Evolutionary conservation across 2,329 filamentous ascomycete genomes (phyloP), one percentile per base, ranked within the genome.

Genomic region (Diaporthe ampelina): DNA sequence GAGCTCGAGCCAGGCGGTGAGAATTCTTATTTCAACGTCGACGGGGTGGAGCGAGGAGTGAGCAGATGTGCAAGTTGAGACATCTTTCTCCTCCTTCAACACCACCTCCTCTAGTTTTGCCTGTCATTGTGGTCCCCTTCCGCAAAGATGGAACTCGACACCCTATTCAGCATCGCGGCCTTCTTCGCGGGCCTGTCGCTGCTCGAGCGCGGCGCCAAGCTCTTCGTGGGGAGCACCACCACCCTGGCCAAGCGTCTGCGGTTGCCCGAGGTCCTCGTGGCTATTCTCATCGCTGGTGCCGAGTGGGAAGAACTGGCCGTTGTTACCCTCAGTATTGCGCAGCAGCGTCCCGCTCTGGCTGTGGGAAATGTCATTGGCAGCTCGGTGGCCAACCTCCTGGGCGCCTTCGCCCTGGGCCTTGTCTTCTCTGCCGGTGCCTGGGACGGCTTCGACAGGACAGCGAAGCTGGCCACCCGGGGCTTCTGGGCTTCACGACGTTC

Each of bases 291-390:
- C 4, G 87, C 85, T 17, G 88, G 88, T 24, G 87, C 84, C 56
- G 88, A 90, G 81, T 90, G 86, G 83, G 88, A 90, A 84, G 88
- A 90, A 85, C 84, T 89, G 43, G 85, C 83, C 1, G 87, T 90
- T 0, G 85, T 90, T 3, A 76, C 88, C 15, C 84, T 86, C 26
- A 84, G 86, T 11, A 81, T 89, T 43, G 81, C 84, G 3, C 86
- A 85, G 70, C 80, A 83, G 37, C 86, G 84, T 32, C 82, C 84
- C 0, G 84, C 87, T 1, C 80, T 90, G 10, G 88, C 88, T 13
- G 77, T 89, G 0, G 88, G 88, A n/a, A 90, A 90, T 75, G 83
- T 90, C 65, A 78, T 89, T 75, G 88, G 88, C n/a, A 88, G 87
- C 24, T 82, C 84, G 48, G 87, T 90, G 59, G 89, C 88, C 67